Conservation (phyloP, 1,284 basidiomycete species). For the Bjerkandera adusta region DNA sequence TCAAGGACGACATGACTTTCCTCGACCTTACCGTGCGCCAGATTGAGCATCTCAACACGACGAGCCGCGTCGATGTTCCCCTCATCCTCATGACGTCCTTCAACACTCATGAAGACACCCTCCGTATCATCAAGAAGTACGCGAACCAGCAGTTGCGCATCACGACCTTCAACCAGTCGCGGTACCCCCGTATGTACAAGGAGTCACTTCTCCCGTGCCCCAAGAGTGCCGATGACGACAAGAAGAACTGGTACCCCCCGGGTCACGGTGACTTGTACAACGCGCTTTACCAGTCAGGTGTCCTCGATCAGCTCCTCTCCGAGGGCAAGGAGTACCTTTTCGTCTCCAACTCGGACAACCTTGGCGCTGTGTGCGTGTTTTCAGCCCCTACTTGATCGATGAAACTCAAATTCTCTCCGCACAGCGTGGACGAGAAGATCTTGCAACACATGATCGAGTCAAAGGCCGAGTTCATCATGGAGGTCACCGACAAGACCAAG, state of each 20-base stretch:
- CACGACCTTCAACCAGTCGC: slow-evolving; percentile 96
- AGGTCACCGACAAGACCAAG: slow-evolving; percentile 99
- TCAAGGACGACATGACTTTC: slow-evolving; percentile 99
- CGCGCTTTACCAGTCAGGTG: slow-evolving; percentile 90
- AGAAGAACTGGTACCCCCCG: slow-evolving; percentile 98
- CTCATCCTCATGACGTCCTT: slow-evolving; percentile 99
- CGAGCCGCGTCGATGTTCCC: slow-evolving; percentile 79
- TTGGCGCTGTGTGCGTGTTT: slow-evolving; percentile 86
- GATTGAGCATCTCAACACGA: slow-evolving; percentile 88
- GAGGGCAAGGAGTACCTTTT: slow-evolving; percentile 99
- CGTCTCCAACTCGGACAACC: slow-evolving; percentile 98
- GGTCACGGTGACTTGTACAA: slow-evolving; percentile 99
- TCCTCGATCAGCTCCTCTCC: slow-evolving; percentile 91
- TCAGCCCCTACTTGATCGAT: slow-evolving; percentile 40
- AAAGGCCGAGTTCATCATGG: slow-evolving; percentile 93
- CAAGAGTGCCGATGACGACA: slow-evolving; percentile 85
- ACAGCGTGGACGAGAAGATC: slow-evolving; percentile 67
- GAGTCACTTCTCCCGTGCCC: slow-evolving; percentile 92
- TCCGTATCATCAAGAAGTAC: slow-evolving; percentile 99
- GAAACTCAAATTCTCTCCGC: background rate
- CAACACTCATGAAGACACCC: slow-evolving; percentile 98
- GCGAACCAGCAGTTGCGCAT: slow-evolving; percentile 97
- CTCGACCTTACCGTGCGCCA: slow-evolving; percentile 96
- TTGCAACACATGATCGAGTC: slow-evolving; percentile 90
- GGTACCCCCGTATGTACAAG: slow-evolving; percentile 97